Base-by-base conservation (phyloP, 495 filamentous ascomycete species). In the Immersiella caudata region DNA sequence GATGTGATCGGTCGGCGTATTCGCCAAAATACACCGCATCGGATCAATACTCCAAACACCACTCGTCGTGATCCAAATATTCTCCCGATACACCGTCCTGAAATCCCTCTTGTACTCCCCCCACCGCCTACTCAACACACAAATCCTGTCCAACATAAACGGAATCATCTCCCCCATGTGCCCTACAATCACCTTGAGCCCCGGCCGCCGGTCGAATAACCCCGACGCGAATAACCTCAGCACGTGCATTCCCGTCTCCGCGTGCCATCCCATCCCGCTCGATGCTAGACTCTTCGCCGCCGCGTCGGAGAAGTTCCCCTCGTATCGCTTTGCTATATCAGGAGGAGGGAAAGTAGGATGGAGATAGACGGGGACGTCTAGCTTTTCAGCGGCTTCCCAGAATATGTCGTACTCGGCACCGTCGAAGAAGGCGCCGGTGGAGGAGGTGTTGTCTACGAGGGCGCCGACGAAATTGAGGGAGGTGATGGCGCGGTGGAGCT, bases 91-190 rank as follows among this genome's bases (percentile, higher is more conserved):
- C 62, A 89, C 87, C 18, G 87, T 79, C 50, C 76, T 74, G 69
- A 89, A 86, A 24, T 80, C 83, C 74, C 81, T 79, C 69, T 79
- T 79, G 50, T 75, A 68, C 62, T 85, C 79, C 67, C 83, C 81
- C 68, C 82, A 79, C 35, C 81, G 76, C 56, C 82, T 76, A 24
- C 82, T 82, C 79, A 83, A 82, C 65, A 82, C 79, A 56, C 83
- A 76, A 50, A 87, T 85, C 12, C 88, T 81, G 74, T 85, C 85
- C 66, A 91, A 76, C 73, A 89, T 86, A 68, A 88, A 89, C 0
- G 88, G 88, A 20, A 90, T 75, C 65, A 85, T 81, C 75, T 91
- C 88, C 8, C 89, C 89, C 70, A 89, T 79, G 72, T 91, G 89
- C 2, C 88, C 88, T n/a, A 90, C 74, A 61, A 90, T 83, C 29